Evolutionary conservation across 2,329 filamentous ascomycete species (phyloP).

Genomic region (Colletotrichum tropicicola): DNA sequence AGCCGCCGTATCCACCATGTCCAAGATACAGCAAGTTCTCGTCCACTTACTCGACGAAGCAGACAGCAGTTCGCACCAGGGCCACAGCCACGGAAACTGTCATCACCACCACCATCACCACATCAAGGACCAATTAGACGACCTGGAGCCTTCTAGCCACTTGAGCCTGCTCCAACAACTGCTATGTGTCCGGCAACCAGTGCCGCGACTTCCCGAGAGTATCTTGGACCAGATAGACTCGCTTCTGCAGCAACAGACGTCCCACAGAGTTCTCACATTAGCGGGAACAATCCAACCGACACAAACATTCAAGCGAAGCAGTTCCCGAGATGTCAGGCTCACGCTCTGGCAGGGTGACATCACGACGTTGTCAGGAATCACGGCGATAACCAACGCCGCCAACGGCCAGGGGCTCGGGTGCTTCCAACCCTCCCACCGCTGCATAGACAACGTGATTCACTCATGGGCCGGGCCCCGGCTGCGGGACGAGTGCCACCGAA

Average conservation of each 20-base stretch:
- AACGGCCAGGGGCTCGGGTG: slow-evolving; percentile 44
- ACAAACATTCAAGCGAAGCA: background rate
- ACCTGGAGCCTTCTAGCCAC: slow-evolving; percentile 24
- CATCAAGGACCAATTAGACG: slow-evolving; percentile 14
- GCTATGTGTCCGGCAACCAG: slow-evolving; percentile 37
- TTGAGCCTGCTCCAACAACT: slow-evolving; percentile 33
- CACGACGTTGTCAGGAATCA: slow-evolving; percentile 39
- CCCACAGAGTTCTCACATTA: slow-evolving; percentile 7
- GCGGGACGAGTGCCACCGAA: slow-evolving; percentile 38
- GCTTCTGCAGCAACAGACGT: slow-evolving; percentile 8
- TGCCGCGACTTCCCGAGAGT: slow-evolving; percentile 29
- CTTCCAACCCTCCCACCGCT: slow-evolving; percentile 42
- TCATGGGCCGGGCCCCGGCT: slow-evolving; percentile 40
- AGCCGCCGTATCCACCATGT: background rate
- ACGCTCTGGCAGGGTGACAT: slow-evolving; percentile 45
- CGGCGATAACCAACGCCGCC: slow-evolving; percentile 45
- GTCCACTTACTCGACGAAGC: slow-evolving; percentile 5
- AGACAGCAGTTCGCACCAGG: background rate
- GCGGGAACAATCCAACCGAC: background rate
- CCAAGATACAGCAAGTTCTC: background rate
- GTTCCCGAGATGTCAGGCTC: slow-evolving; percentile 19
- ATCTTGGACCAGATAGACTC: slow-evolving; percentile 33
- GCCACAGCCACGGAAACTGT: background rate
- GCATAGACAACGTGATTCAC: slow-evolving; percentile 47
- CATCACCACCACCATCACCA: slow-evolving; percentile 11